These are phyloP conservation scores for Phellopilus nigrolimitatus DNA, from an alignment of 1,284 basidiomycete genomes.

Conservation along the genomic window DNA sequence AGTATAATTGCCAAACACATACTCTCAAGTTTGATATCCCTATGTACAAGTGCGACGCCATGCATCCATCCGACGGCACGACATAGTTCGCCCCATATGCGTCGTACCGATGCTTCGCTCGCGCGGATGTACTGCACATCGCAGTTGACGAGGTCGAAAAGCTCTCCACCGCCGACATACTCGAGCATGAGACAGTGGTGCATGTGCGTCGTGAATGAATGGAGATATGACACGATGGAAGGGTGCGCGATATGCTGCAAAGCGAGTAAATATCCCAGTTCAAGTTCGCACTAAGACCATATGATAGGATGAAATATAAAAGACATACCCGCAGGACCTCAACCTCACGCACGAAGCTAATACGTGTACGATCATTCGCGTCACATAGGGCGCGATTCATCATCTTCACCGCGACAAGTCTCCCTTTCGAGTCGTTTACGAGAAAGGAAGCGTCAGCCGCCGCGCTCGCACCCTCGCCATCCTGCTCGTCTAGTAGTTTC, in stretches of 20 bases:
- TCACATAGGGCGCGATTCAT: constrained; percentile 57
- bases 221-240: constrained; percentile 71
- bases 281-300: no score
- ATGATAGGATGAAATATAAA: constrained; percentile 18
- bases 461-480: constrained; percentile 20
- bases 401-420: constrained; percentile 82
- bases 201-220: constrained; percentile 67
- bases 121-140: constrained; percentile 49
- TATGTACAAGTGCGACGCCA: constrained; percentile 79
- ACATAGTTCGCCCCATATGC: constrained; percentile 79
- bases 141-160: constrained; percentile 73
- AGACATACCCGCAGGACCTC: constrained; percentile 72
- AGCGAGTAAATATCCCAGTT: no score
- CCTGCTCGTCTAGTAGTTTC: constrained; percentile 18
- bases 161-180: constrained; percentile 76
- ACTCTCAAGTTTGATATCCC: constrained; percentile 96
- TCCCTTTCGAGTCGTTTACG: constrained; percentile 25
- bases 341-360: constrained; percentile 84
- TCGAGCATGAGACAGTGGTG: constrained; percentile 84
- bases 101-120: constrained; percentile 56
- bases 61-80: constrained; percentile 90
- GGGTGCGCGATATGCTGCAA: constrained; percentile 83
- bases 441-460: constrained; percentile 10
- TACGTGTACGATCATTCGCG: constrained; percentile 65
- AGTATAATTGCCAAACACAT: constrained; percentile 37